phyloP scores from a whole-genome alignment of 2,329 filamentous ascomycete genomes.

The Trichoderma sp. region DNA sequence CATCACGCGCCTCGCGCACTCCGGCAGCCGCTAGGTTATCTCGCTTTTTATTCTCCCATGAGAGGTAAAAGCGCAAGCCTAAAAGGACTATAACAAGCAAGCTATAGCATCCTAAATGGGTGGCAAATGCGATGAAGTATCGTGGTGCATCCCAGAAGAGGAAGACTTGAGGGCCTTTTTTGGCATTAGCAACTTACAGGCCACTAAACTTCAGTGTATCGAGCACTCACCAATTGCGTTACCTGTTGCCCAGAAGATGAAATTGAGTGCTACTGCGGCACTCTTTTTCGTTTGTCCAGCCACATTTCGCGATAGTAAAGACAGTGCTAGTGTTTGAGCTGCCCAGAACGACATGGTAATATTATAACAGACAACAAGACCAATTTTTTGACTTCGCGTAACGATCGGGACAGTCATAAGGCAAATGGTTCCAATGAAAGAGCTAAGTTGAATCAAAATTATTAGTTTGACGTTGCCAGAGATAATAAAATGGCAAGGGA shows the following conservation, averaged over 20 bases:
- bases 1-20: neutral
- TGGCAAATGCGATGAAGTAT: slow-evolving; percentile 9
- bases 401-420: slow-evolving; percentile 9
- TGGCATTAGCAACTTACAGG: neutral
- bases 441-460: neutral
- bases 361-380: slow-evolving; percentile 11
- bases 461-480: neutral
- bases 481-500: neutral
- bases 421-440: slow-evolving; percentile 9
- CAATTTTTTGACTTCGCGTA: slow-evolving; percentile 1
- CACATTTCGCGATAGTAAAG: slow-evolving; percentile 1
- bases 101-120: slow-evolving; percentile 7
- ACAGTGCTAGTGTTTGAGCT: slow-evolving; percentile 1
- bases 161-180: slow-evolving; percentile 5
- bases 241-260: neutral
- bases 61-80: neutral
- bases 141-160: slow-evolving; percentile 7
- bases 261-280: slow-evolving; percentile 6
- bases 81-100: neutral
- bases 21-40: neutral
- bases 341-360: slow-evolving; percentile 16
- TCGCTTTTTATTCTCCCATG: neutral
- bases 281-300: slow-evolving; percentile 12
- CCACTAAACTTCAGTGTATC: neutral
- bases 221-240: neutral